Base-by-base conservation (phyloP, 2,329 filamentous ascomycete species). In the Tothia fuscella region DNA sequence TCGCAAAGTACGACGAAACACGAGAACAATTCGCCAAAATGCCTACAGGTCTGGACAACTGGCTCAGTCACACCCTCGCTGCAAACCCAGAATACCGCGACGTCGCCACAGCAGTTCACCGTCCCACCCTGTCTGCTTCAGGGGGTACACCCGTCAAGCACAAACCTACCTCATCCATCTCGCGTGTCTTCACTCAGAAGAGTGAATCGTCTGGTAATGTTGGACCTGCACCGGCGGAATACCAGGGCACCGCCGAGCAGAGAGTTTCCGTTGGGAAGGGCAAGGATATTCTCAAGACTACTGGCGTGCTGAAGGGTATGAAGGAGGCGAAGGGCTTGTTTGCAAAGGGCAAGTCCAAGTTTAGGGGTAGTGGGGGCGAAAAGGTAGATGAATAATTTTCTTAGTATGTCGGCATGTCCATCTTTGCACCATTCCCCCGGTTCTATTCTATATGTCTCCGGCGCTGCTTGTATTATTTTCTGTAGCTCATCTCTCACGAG, bases 281-380 rank as follows among this genome's bases (percentile, higher is more conserved):
- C 58, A 95, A 94, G 65, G 87, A 93, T 17, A 88, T 88, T 3
- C 9, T 25, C 17, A 29, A 41, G 26, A 19, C 19, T 25, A 42
- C 25, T 34, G 86, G 85, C 41, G 65, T 76, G 14, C 65, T 81
- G 45, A 80, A 80, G 54, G 78, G 76, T 24, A 73, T 75, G 48
- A 87, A 85, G 57, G 85, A 86, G 45, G 87, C 88, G 37, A 94
- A 94, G 66, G 89, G 88, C 40, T 63, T 95, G 49, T 80, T 95
- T 59, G 86, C 82, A 50, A 93, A 93, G 65, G 85, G 88, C 51
- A 89, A 83, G 65, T 89, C 75, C 64, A 89, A 85, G 62, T 78
- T 94, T 54, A 68, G 68, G 59, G 68, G 72, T 49, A 76, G 78
- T 47, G 62, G 62, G 41, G 62, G 62, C 56, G 84, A 91, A 63